Percentiles rank a stretch among this genome's conserved stretches.
Conservation (phyloP, 169 alveolate genomes). For the Plasmodium chabaudi region DNA sequence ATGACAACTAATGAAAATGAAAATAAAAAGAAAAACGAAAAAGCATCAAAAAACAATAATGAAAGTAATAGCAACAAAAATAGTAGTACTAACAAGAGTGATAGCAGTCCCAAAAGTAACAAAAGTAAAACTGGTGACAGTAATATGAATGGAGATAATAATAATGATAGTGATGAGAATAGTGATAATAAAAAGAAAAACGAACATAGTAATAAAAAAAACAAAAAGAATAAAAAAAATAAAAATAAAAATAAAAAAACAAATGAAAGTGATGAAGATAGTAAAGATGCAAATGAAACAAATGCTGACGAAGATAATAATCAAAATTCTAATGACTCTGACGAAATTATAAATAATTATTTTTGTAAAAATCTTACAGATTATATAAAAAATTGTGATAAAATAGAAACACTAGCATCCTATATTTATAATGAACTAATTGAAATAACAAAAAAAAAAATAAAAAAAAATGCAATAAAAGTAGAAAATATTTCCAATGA, state of each 20-base stretch:
- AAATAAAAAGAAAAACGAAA: background rate
- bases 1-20: background rate
- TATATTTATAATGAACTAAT: constrained; percentile 43
- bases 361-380: constrained; percentile 48
- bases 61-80: background rate
- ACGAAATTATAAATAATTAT: constrained; percentile 39
- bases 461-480: constrained; percentile 52
- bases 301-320: background rate
- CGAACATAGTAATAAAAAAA: background rate
- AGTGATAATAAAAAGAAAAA: constrained; percentile 1
- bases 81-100: background rate
- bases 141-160: background rate
- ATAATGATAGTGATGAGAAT: background rate
- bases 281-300: background rate
- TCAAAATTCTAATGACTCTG: background rate
- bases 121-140: background rate
- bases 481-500: constrained; percentile 15
- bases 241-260: background rate
- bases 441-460: constrained; percentile 62
- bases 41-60: background rate
- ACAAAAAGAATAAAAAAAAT: constrained; percentile 1
- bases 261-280: background rate
- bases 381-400: constrained; percentile 38
- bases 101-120: background rate
- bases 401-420: constrained; percentile 26